phyloP scores from a whole-genome alignment of 441 rosid species.

The Hura crepitans region DNA sequence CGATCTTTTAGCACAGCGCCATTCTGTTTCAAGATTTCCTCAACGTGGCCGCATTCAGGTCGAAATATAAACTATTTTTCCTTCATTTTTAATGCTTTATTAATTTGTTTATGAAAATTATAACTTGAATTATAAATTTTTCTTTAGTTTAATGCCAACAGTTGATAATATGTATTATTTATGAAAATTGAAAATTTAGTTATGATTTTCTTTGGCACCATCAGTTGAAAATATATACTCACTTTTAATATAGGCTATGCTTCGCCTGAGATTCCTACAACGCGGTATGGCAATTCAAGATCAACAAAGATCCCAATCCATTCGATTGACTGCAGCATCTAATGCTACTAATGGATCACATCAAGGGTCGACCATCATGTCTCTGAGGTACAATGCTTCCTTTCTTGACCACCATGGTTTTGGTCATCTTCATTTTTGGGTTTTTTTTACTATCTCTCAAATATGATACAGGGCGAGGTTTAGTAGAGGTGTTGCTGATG shows the following conservation, averaged over 20 bases:
- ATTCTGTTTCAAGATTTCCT: constrained; percentile 56
- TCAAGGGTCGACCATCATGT: constrained; percentile 42
- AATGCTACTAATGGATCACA: constrained; percentile 32
- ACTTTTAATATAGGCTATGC: constrained; percentile 42
- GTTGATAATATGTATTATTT: too few relatives aligned
- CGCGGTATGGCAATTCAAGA: constrained; percentile 48
- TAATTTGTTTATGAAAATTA: too few relatives aligned
- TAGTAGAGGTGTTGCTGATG: constrained; percentile 30
- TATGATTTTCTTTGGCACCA: too few relatives aligned
- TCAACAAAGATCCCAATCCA: constrained; percentile 31
- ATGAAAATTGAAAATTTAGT: too few relatives aligned
- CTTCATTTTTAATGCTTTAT: neutral
- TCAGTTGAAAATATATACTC: too few relatives aligned
- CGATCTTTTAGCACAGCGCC: constrained; percentile 40
- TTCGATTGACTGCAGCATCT: constrained; percentile 21
- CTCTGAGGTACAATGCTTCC: constrained; percentile 41
- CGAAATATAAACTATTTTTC: neutral
- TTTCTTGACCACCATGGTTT: neutral
- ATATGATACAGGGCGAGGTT: constrained; percentile 52
- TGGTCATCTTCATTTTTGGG: neutral
- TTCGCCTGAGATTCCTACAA: constrained; percentile 55
- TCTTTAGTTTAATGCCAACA: too few relatives aligned
- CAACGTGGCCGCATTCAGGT: constrained; percentile 90
- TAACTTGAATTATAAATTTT: too few relatives aligned
- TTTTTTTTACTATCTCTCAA: neutral